A percentile compares a stretch with the other conserved stretches of the same genome.
Evolutionary conservation across 179 eudicot species (phyloP).

Genomic region (Kewa caespitosa): DNA sequence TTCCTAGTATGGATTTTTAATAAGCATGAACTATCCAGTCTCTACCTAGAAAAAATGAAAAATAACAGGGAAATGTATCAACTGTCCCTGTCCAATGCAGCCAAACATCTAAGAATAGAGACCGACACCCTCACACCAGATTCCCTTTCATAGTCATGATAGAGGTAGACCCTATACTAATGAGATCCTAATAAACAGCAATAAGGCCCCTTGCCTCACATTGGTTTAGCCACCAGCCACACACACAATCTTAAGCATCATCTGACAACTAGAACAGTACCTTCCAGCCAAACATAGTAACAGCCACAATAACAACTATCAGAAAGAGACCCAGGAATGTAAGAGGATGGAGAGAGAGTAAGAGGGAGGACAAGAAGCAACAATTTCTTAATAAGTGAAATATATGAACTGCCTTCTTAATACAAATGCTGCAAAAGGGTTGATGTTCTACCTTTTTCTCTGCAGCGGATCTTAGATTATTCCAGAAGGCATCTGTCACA

Average conservation of each 20-base stretch:
- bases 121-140: neutral
- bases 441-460: constrained; percentile 25
- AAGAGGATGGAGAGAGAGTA: neutral
- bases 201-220: neutral
- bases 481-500: constrained; percentile 38
- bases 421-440: neutral
- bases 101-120: neutral
- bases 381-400: neutral
- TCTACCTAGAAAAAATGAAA: no score
- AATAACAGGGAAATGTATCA: no score
- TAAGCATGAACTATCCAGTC: no score
- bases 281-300: neutral
- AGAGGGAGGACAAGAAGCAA: neutral
- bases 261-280: neutral
- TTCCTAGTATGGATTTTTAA: no score
- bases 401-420: neutral
- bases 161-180: neutral
- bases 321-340: neutral
- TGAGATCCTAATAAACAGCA: neutral
- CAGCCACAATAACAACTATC: neutral
- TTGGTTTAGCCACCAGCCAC: neutral
- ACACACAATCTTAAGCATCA: neutral
- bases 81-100: neutral
- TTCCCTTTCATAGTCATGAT: neutral
- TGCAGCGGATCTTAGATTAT: constrained; percentile 32